A percentile compares a stretch with the other conserved stretches of the same genome.
Evolutionary conservation across 352 stramenopile species (phyloP).

Genomic region (Phytopythium chamaehyphon): DNA sequence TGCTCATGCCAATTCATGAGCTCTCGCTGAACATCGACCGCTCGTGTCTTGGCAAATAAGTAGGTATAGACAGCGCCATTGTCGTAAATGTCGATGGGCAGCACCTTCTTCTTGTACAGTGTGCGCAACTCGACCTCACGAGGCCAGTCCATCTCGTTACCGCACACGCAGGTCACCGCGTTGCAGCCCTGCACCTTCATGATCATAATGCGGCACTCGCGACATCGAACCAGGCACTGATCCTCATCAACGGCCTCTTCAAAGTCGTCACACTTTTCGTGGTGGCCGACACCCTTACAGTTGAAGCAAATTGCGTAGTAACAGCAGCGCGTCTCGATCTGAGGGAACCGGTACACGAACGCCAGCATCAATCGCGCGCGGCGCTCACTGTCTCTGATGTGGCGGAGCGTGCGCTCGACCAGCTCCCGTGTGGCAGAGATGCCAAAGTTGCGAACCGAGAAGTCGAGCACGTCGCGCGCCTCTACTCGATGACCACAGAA

Average conservation of each 20-base stretch:
- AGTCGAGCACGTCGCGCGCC: slow-evolving; percentile 15
- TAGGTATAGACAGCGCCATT: slow-evolving; percentile 8
- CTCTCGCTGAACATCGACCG: slow-evolving; percentile 3
- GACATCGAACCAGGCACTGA: slow-evolving; percentile 35
- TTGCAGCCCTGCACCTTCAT: slow-evolving; percentile 51
- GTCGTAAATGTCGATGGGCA: slow-evolving; percentile 36
- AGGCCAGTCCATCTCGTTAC: slow-evolving; percentile 32
- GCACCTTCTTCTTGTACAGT: slow-evolving; percentile 11
- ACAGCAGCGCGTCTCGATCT: slow-evolving; percentile 36
- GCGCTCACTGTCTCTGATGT: slow-evolving; percentile 33
- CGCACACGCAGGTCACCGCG: slow-evolving; percentile 38
- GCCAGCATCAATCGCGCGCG: slow-evolving; percentile 32
- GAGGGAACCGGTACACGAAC: slow-evolving; percentile 21
- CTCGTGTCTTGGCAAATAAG: slow-evolving; percentile 1
- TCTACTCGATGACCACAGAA: slow-evolving; percentile 21
- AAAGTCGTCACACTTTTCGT: slow-evolving; percentile 14
- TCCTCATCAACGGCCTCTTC: slow-evolving; percentile 18
- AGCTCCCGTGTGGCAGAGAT: slow-evolving; percentile 14
- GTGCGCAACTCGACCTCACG: slow-evolving; percentile 12
- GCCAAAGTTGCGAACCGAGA: slow-evolving; percentile 14
- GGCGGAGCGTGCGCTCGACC: slow-evolving; percentile 9
- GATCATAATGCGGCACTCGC: slow-evolving; percentile 33
- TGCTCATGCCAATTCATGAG: not conserved
- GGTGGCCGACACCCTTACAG: slow-evolving; percentile 36
- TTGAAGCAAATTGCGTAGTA: slow-evolving; percentile 37